Evolutionary conservation across 1,284 basidiomycete species (phyloP).

Genomic region (Limonomyces culmigenus): DNA sequence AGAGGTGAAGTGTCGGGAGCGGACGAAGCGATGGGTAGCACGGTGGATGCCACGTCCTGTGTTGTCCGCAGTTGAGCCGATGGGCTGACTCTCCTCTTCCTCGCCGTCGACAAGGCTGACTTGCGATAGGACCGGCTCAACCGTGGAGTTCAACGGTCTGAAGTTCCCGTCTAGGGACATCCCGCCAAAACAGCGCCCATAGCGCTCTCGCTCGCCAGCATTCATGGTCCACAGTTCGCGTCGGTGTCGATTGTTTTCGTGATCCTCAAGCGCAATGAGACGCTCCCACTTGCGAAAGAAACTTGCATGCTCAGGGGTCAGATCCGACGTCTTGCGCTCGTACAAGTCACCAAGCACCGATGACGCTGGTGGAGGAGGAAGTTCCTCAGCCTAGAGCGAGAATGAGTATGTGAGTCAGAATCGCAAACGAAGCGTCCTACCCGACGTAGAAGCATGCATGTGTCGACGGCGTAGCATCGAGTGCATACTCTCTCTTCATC

Average conservation of each 20-base stretch:
- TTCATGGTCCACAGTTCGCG: constrained; percentile 92
- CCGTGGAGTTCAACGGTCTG: constrained; percentile 9
- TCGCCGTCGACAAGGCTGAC: too few species aligned
- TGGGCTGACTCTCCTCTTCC: constrained; percentile 19
- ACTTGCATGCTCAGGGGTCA: constrained; percentile 45
- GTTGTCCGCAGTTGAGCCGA: too few species aligned
- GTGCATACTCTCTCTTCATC: constrained; percentile 70
- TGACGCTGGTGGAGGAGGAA: too few species aligned
- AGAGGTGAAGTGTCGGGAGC: constrained; percentile 9
- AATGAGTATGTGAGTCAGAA: too few species aligned
- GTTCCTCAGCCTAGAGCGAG: too few species aligned
- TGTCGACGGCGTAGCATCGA: constrained; percentile 69
- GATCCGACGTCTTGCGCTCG: constrained; percentile 64
- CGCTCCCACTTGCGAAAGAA: constrained; percentile 92
- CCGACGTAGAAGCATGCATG: constrained; percentile 90
- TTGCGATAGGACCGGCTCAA: too few species aligned
- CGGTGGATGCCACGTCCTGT: constrained; percentile 24
- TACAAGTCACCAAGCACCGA: constrained; percentile 68
- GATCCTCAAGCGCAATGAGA: constrained; percentile 79
- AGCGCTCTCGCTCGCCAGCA: constrained; percentile 61
- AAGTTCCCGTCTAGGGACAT: constrained; percentile 49
- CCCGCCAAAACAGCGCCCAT: constrained; percentile 64
- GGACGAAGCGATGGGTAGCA: constrained; percentile 50
- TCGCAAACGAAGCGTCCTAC: too few species aligned
- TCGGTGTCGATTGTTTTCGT: constrained; percentile 66